Evolutionary conservation across 225 moss, liverwort and hornwort species (phyloP).

Genomic region (Climacium dendroides): DNA sequence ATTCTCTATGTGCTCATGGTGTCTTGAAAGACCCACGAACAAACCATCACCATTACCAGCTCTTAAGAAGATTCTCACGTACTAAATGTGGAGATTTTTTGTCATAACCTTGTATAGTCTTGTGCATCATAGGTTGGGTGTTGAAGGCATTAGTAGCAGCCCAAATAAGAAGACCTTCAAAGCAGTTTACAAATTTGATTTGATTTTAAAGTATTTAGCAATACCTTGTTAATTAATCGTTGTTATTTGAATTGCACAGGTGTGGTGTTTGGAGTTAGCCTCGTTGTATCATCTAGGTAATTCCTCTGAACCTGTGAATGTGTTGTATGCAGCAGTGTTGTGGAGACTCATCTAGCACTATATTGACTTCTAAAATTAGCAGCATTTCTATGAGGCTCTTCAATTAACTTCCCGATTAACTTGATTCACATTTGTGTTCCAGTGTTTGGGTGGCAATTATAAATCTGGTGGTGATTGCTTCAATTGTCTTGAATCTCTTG

Average conservation of each 20-base stretch:
- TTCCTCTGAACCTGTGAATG: background rate
- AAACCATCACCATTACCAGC: background rate
- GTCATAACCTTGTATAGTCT: background rate
- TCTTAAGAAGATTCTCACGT: background rate
- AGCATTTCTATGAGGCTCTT: background rate
- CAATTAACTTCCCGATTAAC: slow-evolving; percentile 12
- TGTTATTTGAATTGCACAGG: slow-evolving; percentile 5
- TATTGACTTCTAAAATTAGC: background rate
- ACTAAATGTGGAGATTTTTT: background rate
- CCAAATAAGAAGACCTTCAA: background rate
- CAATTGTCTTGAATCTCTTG: slow-evolving; percentile 71
- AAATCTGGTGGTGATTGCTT: slow-evolving; percentile 45
- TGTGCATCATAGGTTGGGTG: background rate
- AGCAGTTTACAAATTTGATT: background rate
- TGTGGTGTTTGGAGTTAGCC: slow-evolving; percentile 26
- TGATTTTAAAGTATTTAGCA: background rate
- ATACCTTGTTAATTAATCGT: background rate
- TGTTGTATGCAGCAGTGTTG: background rate
- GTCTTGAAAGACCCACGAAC: background rate
- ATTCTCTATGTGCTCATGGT: background rate
- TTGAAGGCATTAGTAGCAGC: background rate
- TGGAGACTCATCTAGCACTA: background rate
- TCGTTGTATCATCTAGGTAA: slow-evolving; percentile 33
- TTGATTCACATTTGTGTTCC: slow-evolving; percentile 12
- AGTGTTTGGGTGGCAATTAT: slow-evolving; percentile 67